phyloP scores from a whole-genome alignment of 768 basidiomycete species.

The Phlebiopsis gigantea region DNA sequence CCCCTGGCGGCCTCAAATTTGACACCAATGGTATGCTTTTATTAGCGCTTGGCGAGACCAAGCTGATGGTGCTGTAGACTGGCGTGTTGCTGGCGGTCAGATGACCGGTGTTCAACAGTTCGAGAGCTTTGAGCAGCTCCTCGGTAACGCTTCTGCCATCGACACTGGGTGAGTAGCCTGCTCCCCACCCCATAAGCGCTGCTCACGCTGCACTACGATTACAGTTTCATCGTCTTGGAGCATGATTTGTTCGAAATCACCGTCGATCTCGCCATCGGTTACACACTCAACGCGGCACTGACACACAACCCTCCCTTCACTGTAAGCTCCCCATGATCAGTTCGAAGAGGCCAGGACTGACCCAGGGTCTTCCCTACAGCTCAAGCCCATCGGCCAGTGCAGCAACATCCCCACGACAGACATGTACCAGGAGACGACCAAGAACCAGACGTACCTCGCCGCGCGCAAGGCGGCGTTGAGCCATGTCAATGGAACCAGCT shows the following conservation, averaged over 20 bases:
- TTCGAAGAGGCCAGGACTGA: not conserved
- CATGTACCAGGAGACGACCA: slow-evolving; percentile 81
- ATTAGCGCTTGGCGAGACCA: slow-evolving; percentile 1
- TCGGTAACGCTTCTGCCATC: slow-evolving; percentile 58
- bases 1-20: slow-evolving; percentile 49
- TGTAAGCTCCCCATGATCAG: slow-evolving; percentile 37
- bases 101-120: slow-evolving; percentile 62
- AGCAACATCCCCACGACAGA: slow-evolving; percentile 54
- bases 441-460: slow-evolving; percentile 63
- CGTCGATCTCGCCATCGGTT: slow-evolving; percentile 86
- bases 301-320: slow-evolving; percentile 58
- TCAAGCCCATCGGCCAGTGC: slow-evolving; percentile 79
- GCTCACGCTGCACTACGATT: not conserved
- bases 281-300: slow-evolving; percentile 75
- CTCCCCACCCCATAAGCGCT: not conserved
- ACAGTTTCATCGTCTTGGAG: slow-evolving; percentile 82
- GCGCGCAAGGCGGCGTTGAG: slow-evolving; percentile 29
- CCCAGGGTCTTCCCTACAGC: slow-evolving; percentile 27
- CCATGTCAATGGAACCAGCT: slow-evolving; percentile 1
- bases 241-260: slow-evolving; percentile 84
- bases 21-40: slow-evolving; percentile 61
- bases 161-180: slow-evolving; percentile 47
- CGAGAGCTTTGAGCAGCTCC: slow-evolving; percentile 66
- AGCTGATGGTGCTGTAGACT: slow-evolving; percentile 44
- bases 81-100: slow-evolving; percentile 79